phyloP scores from a whole-genome alignment of 768 basidiomycete genomes.

The Phlebiopsis flavidoalba region DNA sequence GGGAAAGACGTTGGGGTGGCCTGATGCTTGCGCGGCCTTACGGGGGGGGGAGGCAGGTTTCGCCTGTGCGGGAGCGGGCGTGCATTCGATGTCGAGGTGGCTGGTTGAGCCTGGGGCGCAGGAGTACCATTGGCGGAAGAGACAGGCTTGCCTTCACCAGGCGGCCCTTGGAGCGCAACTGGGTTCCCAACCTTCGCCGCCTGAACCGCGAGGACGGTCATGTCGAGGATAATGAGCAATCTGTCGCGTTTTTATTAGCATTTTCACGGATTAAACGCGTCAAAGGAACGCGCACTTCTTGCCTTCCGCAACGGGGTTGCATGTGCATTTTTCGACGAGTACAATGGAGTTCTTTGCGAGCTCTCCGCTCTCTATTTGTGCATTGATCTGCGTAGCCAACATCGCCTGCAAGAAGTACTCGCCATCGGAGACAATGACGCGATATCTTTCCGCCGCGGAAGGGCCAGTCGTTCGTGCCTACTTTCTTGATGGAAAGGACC shows the following conservation, averaged over 20 bases:
- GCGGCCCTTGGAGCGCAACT: slow-evolving; percentile 26
- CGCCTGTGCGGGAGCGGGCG: neutral
- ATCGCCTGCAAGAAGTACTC: slow-evolving; percentile 84
- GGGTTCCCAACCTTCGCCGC: slow-evolving; percentile 77
- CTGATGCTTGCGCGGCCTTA: too few relatives aligned
- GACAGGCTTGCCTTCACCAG: slow-evolving; percentile 25
- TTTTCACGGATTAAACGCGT: neutral
- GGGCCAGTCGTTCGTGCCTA: slow-evolving; percentile 36
- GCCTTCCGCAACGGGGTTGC: slow-evolving; percentile 70
- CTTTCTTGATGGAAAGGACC: slow-evolving; percentile 79
- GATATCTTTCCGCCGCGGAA: slow-evolving; percentile 49
- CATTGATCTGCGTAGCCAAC: slow-evolving; percentile 89
- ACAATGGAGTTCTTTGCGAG: slow-evolving; percentile 67
- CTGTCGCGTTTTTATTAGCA: slow-evolving; percentile 32
- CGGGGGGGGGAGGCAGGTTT: neutral
- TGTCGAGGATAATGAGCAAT: slow-evolving; percentile 72
- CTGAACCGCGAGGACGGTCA: slow-evolving; percentile 49
- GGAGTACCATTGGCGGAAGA: slow-evolving; percentile 23
- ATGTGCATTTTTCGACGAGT: slow-evolving; percentile 68
- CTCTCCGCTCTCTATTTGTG: slow-evolving; percentile 56
- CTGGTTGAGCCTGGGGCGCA: slow-evolving; percentile 12
- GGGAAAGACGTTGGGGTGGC: slow-evolving; percentile 46
- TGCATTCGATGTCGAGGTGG: neutral
- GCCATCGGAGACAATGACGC: slow-evolving; percentile 90
- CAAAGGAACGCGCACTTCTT: slow-evolving; percentile 53